These are phyloP conservation scores for Wickerhamomyces rabaulensis DNA, from an alignment of 805 yeast genomes.

Conservation along the genomic window DNA sequence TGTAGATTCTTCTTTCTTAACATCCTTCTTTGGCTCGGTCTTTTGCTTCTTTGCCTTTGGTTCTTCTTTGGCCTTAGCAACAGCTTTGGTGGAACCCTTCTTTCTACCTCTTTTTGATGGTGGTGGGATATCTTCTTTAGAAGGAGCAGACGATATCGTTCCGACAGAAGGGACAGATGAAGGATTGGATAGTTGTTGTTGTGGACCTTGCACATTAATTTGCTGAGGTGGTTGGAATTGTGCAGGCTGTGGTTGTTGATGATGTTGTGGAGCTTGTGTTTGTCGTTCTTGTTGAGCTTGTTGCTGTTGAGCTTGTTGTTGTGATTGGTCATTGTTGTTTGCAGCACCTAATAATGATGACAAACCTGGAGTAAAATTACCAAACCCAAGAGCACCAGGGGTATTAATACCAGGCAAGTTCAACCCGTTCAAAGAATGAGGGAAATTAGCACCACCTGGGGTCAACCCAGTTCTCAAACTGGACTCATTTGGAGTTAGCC, in stretches of 20 bases:
- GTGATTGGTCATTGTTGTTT: slow-evolving; percentile 15
- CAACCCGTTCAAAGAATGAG: slow-evolving; percentile 34
- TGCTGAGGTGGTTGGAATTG: background rate
- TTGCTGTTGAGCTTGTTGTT: slow-evolving; percentile 2
- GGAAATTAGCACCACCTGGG: slow-evolving; percentile 45
- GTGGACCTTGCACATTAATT: background rate
- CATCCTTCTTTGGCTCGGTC: background rate
- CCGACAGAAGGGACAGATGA: background rate
- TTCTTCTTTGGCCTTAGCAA: slow-evolving; percentile 1
- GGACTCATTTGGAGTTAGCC: slow-evolving; percentile 74
- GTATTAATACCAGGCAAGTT: slow-evolving; percentile 19
- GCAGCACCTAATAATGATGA: slow-evolving; percentile 20
- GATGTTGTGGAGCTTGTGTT: slow-evolving; percentile 1
- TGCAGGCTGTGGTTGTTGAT: background rate
- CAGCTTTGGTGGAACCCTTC: slow-evolving; percentile 3
- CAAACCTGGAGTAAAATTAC: slow-evolving; percentile 33
- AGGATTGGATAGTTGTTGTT: background rate
- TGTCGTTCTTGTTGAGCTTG: too few relatives aligned
- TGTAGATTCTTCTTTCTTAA: background rate
- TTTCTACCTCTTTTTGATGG: slow-evolving; percentile 12
- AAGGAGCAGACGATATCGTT: background rate
- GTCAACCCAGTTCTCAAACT: slow-evolving; percentile 67
- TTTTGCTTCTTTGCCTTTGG: slow-evolving; percentile 2
- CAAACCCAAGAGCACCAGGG: slow-evolving; percentile 19
- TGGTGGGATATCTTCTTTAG: background rate